These are phyloP conservation scores for Mycena vulgaris DNA, from an alignment of 768 basidiomycete species.

Conservation along the genomic window DNA sequence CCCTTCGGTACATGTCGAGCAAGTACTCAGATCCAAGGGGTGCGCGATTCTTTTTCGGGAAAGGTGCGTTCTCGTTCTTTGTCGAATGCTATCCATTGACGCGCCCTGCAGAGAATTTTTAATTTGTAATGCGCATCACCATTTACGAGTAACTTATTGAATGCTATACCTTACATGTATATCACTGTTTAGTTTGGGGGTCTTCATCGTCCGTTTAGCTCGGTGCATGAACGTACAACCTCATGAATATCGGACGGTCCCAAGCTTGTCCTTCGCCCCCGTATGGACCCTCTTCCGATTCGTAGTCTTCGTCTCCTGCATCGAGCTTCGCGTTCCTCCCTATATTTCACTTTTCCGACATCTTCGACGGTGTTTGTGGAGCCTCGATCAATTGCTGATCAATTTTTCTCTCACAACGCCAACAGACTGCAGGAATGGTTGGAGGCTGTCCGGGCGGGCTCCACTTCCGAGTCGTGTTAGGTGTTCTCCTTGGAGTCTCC, in stretches of 20 bases:
- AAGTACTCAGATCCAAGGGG: constrained; percentile 71
- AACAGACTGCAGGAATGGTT: not conserved
- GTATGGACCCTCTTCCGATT: too few species aligned
- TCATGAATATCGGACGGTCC: too few species aligned
- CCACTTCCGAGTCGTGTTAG: not conserved
- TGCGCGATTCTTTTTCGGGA: constrained; percentile 78
- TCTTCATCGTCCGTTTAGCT: too few species aligned
- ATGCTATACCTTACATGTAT: not conserved
- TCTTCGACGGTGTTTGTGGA: too few species aligned
- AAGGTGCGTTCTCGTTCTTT: constrained; percentile 58
- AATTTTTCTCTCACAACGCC: not conserved
- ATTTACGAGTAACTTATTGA: constrained; percentile 13
- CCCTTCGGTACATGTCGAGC: constrained; percentile 71
- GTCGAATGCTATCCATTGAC: not conserved
- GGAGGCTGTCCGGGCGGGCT: not conserved
- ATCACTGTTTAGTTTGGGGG: not conserved
- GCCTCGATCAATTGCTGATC: not conserved
- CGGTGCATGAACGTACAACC: too few species aligned
- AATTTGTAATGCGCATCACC: not conserved
- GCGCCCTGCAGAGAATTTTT: constrained; percentile 24
- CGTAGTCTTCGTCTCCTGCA: too few species aligned
- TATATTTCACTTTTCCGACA: too few species aligned
- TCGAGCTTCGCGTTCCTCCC: too few species aligned
- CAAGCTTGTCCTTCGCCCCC: too few species aligned
- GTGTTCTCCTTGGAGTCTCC: not conserved